Conservation (phyloP, 73 alveolate species). For the Halteria grandinella region DNA sequence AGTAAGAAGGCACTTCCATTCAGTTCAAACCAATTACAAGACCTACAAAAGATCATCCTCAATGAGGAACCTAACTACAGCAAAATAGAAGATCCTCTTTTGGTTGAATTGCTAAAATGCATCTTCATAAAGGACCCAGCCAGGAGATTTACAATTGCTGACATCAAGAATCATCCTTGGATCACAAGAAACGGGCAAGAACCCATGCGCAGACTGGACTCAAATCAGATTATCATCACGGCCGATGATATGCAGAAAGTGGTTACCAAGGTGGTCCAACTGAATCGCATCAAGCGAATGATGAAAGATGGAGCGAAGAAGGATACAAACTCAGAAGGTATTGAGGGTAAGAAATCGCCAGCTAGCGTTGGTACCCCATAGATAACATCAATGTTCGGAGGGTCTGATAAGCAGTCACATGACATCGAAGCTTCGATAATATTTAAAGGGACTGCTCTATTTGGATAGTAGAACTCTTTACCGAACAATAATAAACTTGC, state of each 20-base stretch:
- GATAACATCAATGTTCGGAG: too few species aligned
- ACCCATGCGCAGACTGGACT: constrained; percentile 14
- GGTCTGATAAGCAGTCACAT: too few species aligned
- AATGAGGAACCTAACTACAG: constrained; percentile 40
- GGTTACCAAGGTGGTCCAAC: constrained; percentile 27
- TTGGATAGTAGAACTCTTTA: too few species aligned
- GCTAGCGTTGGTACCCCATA: too few species aligned
- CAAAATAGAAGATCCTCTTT: neutral
- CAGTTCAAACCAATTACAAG: neutral
- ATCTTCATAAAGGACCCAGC: constrained; percentile 31
- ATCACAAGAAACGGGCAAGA: constrained; percentile 30
- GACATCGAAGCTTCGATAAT: too few species aligned
- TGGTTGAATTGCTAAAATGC: neutral
- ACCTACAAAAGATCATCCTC: neutral
- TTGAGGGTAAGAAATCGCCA: neutral
- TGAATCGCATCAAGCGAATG: neutral
- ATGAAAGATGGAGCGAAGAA: too few species aligned
- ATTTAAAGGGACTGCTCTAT: too few species aligned
- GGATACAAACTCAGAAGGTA: neutral
- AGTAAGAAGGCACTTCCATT: constrained; percentile 68
- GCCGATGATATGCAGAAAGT: constrained; percentile 22
- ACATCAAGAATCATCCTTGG: constrained; percentile 35
- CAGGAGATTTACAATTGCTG: neutral
- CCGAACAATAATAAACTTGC: too few species aligned
- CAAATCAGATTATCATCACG: constrained; percentile 6